Conservation (phyloP, 352 stramenopile genomes). For the Globisporangium viniferum region DNA sequence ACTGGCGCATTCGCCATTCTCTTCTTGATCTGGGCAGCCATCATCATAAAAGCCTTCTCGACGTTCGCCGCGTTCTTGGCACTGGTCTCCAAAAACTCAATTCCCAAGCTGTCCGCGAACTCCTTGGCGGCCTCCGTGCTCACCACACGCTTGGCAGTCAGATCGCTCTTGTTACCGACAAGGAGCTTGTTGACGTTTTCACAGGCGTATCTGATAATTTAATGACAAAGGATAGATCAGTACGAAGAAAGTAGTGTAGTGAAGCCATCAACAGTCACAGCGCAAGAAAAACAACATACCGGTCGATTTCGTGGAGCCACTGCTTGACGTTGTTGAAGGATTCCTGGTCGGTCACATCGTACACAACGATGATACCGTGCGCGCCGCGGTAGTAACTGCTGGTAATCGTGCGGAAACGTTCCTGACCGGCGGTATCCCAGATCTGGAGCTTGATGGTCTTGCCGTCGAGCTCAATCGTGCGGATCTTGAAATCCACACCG, state of each 20-base stretch:
- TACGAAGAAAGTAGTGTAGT: background rate
- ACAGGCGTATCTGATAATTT: constrained; percentile 88
- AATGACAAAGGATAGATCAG: background rate
- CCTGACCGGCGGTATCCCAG: constrained; percentile 99
- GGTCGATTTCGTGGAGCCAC: constrained; percentile 94
- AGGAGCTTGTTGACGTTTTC: constrained; percentile 97
- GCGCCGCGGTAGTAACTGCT: constrained; percentile 98
- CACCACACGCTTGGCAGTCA: constrained; percentile 92
- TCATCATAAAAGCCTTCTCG: constrained; percentile 92
- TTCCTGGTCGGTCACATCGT: constrained; percentile 98
- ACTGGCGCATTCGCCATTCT: constrained; percentile 85
- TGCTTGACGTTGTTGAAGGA: constrained; percentile 98
- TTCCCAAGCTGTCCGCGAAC: constrained; percentile 84
- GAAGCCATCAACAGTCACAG: background rate
- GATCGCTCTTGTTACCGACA: constrained; percentile 98
- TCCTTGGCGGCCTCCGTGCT: constrained; percentile 92
- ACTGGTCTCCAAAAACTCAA: constrained; percentile 88
- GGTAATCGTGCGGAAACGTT: constrained; percentile 99
- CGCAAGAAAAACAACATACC: constrained; percentile 25
- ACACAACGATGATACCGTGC: constrained; percentile 99
- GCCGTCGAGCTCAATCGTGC: constrained; percentile 98
- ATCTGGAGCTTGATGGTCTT: constrained; percentile 99
- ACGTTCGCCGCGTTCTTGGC: constrained; percentile 89
- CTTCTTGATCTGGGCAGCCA: constrained; percentile 92
- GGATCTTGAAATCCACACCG: constrained; percentile 99